Conservation (phyloP, 2,329 filamentous ascomycete genomes). For the Aspergillus sojae region DNA sequence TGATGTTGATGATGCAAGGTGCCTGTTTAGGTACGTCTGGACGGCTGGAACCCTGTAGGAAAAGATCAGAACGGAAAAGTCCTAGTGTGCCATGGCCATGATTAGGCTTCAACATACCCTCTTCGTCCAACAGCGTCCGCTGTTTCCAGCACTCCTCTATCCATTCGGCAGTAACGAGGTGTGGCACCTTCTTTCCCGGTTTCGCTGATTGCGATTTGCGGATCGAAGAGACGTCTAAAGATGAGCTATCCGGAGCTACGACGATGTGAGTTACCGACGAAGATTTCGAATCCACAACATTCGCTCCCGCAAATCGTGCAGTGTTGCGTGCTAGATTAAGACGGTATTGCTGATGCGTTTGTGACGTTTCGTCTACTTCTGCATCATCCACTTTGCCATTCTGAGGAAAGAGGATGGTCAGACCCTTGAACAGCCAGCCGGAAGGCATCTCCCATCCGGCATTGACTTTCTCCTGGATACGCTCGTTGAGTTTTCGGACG, state of each 20-base stretch:
- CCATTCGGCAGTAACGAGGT: conserved; percentile 73
- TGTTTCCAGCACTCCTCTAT: conserved; percentile 79
- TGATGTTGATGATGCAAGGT: background rate
- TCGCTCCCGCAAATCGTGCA: conserved; percentile 71
- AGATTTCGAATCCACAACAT: conserved; percentile 55
- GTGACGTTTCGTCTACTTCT: background rate
- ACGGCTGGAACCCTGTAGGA: conserved; percentile 6
- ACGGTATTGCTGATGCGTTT: conserved; percentile 22
- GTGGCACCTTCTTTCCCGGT: conserved; percentile 57
- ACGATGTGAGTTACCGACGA: conserved; percentile 72
- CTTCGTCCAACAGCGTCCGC: conserved; percentile 78
- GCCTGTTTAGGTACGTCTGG: background rate
- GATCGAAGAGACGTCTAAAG: conserved; percentile 46
- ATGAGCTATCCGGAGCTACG: conserved; percentile 53
- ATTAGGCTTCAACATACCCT: conserved; percentile 45
- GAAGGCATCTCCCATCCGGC: conserved; percentile 35
- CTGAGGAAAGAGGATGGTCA: conserved; percentile 48
- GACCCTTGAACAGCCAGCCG: conserved; percentile 54
- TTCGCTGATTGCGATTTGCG: conserved; percentile 31
- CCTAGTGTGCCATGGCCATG: background rate
- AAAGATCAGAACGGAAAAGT: background rate
- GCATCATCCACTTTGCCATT: conserved; percentile 1
- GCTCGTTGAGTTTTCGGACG: conserved; percentile 58
- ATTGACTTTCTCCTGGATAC: conserved; percentile 51
- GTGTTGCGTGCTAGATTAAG: conserved; percentile 57